A percentile compares a stretch with the other conserved stretches of the same genome.
phyloP scores from a whole-genome alignment of 1,284 basidiomycete genomes.

The Irpex lacteus region DNA sequence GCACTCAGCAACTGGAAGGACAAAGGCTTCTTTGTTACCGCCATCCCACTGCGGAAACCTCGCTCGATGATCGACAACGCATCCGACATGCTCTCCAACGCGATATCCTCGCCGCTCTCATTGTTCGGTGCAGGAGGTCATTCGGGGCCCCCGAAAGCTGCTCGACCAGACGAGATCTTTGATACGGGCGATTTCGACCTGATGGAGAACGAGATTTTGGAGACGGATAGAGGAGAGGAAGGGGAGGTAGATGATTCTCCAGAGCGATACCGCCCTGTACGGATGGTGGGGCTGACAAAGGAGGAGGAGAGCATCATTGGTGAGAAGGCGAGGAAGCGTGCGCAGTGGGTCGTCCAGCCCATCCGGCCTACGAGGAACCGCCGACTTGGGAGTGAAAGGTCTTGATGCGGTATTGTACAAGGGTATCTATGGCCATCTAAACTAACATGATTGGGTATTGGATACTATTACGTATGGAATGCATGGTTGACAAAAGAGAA shows the following conservation, averaged over 20 bases:
- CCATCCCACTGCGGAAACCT: conserved; percentile 63
- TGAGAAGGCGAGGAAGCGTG: conserved; percentile 31
- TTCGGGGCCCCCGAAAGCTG: conserved; percentile 29
- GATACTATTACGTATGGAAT: no score
- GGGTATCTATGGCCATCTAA: no score
- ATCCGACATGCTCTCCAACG: conserved; percentile 55
- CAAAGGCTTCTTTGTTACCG: conserved; percentile 58
- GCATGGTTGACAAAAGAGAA: no score
- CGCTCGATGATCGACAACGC: conserved; percentile 69
- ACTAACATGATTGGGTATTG: no score
- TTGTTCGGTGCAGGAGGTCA: conserved; percentile 38
- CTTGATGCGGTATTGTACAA: no score
- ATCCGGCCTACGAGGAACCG: conserved; percentile 28
- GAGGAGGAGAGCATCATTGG: conserved; percentile 27
- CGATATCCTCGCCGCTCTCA: conserved; percentile 48
- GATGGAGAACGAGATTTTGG: conserved; percentile 70
- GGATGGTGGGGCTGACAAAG: conserved; percentile 36
- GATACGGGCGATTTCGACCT: conserved; percentile 62
- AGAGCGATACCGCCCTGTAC: conserved; percentile 42
- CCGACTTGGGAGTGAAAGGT: conserved; percentile 9
- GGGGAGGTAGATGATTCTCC: conserved; percentile 72
- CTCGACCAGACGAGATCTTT: conserved; percentile 63
- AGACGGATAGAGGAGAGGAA: conserved; percentile 73
- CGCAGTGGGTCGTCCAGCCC: conserved; percentile 40
- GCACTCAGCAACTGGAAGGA: conserved; percentile 44